Percentiles rank a stretch among this genome's conserved stretches.
Evolutionary conservation across 2,329 filamentous ascomycete species (phyloP).

Genomic region (Coleophoma crateriformis): DNA sequence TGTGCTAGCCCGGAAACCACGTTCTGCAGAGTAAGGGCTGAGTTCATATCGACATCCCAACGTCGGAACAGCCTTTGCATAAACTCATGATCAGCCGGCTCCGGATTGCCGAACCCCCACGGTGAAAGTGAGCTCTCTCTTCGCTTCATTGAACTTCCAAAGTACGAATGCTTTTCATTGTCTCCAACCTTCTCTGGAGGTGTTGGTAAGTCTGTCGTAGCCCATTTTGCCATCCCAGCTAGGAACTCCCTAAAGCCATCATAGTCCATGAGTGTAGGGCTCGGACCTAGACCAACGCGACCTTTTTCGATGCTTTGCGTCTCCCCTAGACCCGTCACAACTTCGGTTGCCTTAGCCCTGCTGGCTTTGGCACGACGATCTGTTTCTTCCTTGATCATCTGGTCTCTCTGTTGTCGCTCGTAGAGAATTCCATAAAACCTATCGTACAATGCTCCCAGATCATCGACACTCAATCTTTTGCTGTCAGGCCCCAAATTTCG

Average conservation of each 20-base stretch:
- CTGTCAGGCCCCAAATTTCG: slow-evolving; percentile 93
- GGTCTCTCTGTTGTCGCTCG: slow-evolving; percentile 79
- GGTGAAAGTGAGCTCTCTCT: slow-evolving; percentile 30
- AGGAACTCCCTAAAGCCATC: slow-evolving; percentile 93
- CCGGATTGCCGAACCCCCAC: slow-evolving; percentile 52
- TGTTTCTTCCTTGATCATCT: slow-evolving; percentile 72
- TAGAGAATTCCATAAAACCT: slow-evolving; percentile 90
- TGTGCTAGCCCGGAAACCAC: slow-evolving; percentile 86
- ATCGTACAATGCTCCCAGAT: slow-evolving; percentile 88
- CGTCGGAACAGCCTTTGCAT: slow-evolving; percentile 79
- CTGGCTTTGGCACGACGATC: slow-evolving; percentile 60
- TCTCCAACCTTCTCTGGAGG: slow-evolving; percentile 41
- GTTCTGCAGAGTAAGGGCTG: slow-evolving; percentile 80
- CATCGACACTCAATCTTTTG: slow-evolving; percentile 80
- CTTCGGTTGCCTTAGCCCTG: slow-evolving; percentile 43
- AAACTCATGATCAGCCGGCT: slow-evolving; percentile 92
- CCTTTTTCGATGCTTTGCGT: slow-evolving; percentile 68
- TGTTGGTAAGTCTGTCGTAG: slow-evolving; percentile 78
- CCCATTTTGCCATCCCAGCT: slow-evolving; percentile 86
- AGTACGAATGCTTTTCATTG: slow-evolving; percentile 55
- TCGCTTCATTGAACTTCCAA: slow-evolving; percentile 45
- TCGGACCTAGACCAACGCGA: slow-evolving; percentile 81
- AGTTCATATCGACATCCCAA: slow-evolving; percentile 77
- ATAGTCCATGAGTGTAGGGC: slow-evolving; percentile 93
- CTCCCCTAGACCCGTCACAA: slow-evolving; percentile 31